These are phyloP conservation scores for Oidiodendron maius DNA, from an alignment of 495 filamentous ascomycete genomes.

Conservation along the genomic window DNA sequence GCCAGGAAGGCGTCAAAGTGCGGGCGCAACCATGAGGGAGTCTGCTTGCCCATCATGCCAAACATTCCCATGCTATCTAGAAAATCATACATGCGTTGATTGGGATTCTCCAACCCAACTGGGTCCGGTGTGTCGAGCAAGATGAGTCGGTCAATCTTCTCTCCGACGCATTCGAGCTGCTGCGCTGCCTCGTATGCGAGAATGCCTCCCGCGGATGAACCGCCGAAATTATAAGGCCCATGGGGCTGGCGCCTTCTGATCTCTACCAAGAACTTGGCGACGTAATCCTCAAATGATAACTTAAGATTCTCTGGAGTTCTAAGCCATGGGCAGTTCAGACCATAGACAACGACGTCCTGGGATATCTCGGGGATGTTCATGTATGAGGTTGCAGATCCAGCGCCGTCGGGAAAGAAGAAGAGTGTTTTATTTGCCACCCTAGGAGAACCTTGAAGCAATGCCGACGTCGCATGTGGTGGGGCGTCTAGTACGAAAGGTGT, in stretches of 20 bases:
- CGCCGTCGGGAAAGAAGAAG: conserved; percentile 71
- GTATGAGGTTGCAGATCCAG: conserved; percentile 62
- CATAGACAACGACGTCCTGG: conserved; percentile 48
- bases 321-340: conserved; percentile 43
- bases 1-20: conserved; percentile 3
- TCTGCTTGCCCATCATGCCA: neutral
- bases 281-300: conserved; percentile 42
- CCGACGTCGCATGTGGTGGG: neutral
- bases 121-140: conserved; percentile 7
- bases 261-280: conserved; percentile 50
- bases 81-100: neutral
- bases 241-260: conserved; percentile 55
- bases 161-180: conserved; percentile 58
- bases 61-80: conserved; percentile 2
- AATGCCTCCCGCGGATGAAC: conserved; percentile 83
- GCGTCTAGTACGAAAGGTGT: neutral
- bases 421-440: conserved; percentile 26
- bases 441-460: conserved; percentile 5
- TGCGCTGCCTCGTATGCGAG: conserved; percentile 78
- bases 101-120: neutral
- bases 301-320: conserved; percentile 51
- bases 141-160: conserved; percentile 43
- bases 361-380: conserved; percentile 43
- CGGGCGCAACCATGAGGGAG: conserved; percentile 3
- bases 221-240: conserved; percentile 63